These are phyloP conservation scores for Termitomyces sp. DNA, from an alignment of 768 basidiomycete species.

Conservation along the genomic window DNA sequence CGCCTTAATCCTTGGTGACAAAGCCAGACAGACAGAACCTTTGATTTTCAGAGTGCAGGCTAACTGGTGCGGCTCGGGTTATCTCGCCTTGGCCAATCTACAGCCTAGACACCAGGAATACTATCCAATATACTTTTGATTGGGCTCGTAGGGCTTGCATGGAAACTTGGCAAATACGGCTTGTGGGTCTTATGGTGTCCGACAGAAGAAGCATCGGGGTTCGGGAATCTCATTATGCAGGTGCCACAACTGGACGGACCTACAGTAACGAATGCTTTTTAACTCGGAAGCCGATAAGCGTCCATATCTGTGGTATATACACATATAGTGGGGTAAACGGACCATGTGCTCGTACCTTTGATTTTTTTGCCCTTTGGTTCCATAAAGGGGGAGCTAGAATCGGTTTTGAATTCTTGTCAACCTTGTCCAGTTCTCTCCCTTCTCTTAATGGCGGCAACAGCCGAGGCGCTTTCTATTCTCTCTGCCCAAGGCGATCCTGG, in stretches of 20 bases:
- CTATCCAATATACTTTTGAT: neutral
- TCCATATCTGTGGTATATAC: neutral
- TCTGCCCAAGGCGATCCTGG: neutral
- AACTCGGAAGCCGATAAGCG: neutral
- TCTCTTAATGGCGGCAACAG: neutral
- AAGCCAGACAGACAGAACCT: neutral
- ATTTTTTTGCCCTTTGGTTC: neutral
- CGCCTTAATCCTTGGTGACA: neutral
- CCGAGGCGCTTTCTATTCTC: neutral
- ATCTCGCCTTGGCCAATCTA: neutral
- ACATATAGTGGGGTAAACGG: neutral
- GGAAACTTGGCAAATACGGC: neutral
- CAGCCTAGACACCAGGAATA: neutral
- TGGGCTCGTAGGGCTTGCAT: neutral
- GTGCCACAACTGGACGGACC: neutral
- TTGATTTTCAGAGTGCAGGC: neutral
- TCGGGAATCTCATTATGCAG: neutral
- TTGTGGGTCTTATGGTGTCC: neutral
- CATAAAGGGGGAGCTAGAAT: neutral
- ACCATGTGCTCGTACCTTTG: neutral
- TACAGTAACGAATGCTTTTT: neutral
- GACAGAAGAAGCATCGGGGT: conserved; percentile 1
- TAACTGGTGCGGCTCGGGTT: neutral
- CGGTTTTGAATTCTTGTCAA: neutral
- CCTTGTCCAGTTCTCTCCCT: neutral